These are phyloP conservation scores for Chrysopogon serrulatus DNA, from an alignment of 176 grass and related monocot genomes.

Conservation along the genomic window DNA sequence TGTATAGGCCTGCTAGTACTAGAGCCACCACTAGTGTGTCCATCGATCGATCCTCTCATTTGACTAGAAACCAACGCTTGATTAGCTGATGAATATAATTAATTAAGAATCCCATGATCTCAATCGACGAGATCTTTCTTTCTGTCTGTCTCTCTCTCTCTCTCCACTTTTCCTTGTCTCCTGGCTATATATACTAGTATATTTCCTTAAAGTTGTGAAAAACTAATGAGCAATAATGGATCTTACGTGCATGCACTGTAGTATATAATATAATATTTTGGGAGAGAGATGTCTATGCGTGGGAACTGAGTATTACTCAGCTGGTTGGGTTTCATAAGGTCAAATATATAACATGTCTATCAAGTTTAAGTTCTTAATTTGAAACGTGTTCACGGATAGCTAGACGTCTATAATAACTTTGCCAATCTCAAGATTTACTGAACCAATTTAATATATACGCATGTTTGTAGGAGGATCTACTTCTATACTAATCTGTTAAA, in stretches of 20 bases:
- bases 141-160: neutral
- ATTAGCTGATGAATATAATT: neutral
- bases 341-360: too few relatives aligned
- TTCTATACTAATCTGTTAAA: too few relatives aligned
- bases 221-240: neutral
- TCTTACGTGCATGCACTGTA: neutral
- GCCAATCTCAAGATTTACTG: too few relatives aligned
- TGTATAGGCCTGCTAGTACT: neutral
- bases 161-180: neutral
- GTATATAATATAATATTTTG: too few relatives aligned
- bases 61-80: neutral
- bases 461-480: too few relatives aligned
- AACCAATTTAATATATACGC: too few relatives aligned
- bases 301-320: too few relatives aligned
- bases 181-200: neutral
- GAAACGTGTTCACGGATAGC: too few relatives aligned
- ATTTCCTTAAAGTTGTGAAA: constrained; percentile 26
- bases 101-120: neutral
- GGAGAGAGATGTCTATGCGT: too few relatives aligned
- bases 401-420: too few relatives aligned
- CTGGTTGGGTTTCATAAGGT: too few relatives aligned
- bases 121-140: neutral
- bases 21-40: neutral
- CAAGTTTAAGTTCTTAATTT: too few relatives aligned
- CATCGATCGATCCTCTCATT: constrained; percentile 3